These are phyloP conservation scores for Aspergillus clavatus DNA, from an alignment of 2,329 filamentous ascomycete genomes.

Conservation along the genomic window DNA sequence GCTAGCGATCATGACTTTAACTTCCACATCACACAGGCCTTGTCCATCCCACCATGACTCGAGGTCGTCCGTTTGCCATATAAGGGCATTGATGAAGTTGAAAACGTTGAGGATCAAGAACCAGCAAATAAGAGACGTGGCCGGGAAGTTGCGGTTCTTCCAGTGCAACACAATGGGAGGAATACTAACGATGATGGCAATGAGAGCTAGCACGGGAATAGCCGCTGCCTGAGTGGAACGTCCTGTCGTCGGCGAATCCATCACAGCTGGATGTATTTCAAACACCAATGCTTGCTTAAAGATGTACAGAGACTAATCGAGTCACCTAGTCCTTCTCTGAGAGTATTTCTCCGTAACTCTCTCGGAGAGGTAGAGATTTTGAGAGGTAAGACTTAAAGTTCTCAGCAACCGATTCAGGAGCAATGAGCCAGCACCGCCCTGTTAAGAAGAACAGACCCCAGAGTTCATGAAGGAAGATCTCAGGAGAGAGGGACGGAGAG, in stretches of 20 bases:
- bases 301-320: background rate
- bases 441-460: constrained; percentile 1
- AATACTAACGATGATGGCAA: constrained; percentile 50
- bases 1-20: constrained; percentile 53
- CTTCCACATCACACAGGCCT: constrained; percentile 61
- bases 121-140: constrained; percentile 54
- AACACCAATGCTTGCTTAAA: background rate
- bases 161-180: constrained; percentile 58
- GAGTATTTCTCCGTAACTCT: background rate
- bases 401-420: constrained; percentile 5
- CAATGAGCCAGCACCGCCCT: constrained; percentile 11
- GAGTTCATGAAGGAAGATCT: background rate
- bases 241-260: constrained; percentile 3
- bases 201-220: constrained; percentile 47
- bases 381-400: too few relatives aligned
- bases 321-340: background rate
- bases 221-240: constrained; percentile 31
- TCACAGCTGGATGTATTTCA: background rate
- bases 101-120: constrained; percentile 53
- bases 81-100: constrained; percentile 57
- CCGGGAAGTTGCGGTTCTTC: constrained; percentile 57
- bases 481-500: too few relatives aligned
- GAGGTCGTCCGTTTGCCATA: constrained; percentile 59
- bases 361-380: background rate
- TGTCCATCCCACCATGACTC: constrained; percentile 53